A percentile compares a stretch with the other conserved stretches of the same genome.
These are phyloP conservation scores for Infundibulicybe gibba DNA, from an alignment of 768 basidiomycete species.

Conservation along the genomic window DNA sequence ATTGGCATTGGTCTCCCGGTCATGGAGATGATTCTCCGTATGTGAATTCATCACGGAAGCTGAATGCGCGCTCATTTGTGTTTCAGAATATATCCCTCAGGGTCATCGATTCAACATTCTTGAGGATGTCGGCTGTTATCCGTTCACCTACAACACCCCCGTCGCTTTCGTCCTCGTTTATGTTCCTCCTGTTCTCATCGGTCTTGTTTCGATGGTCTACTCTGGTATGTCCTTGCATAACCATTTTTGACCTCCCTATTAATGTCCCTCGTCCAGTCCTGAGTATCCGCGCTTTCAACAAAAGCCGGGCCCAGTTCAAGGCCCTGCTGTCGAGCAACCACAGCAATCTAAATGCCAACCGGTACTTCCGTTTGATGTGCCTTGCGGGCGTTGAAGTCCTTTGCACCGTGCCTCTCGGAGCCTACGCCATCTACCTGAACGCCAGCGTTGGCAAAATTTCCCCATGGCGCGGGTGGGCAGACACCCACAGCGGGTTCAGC, in stretches of 20 bases:
- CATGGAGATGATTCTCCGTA: conserved; percentile 42
- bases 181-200: conserved; percentile 34
- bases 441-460: conserved; percentile 18
- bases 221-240: conserved; percentile 16
- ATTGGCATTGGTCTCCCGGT: conserved; percentile 54
- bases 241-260: not conserved
- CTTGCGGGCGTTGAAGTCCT: conserved; percentile 45
- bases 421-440: conserved; percentile 35
- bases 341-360: conserved; percentile 38
- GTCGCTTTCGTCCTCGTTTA: conserved; percentile 40
- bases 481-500: conserved; percentile 46
- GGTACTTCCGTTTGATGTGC: conserved; percentile 57
- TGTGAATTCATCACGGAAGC: conserved; percentile 9
- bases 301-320: conserved; percentile 38
- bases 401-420: conserved; percentile 40
- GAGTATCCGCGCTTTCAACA: conserved; percentile 38
- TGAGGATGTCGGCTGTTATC: conserved; percentile 56
- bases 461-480: conserved; percentile 47
- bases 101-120: conserved; percentile 60
- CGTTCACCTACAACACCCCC: conserved; percentile 44
- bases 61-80: conserved; percentile 4
- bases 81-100: conserved; percentile 44
- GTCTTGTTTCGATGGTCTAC: conserved; percentile 33
- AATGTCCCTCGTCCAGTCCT: conserved; percentile 13
- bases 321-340: conserved; percentile 31